A percentile compares a stretch with the other conserved stretches of the same genome.
phyloP scores from a whole-genome alignment of 2,329 filamentous ascomycete genomes.

The Talaromyces sp. region DNA sequence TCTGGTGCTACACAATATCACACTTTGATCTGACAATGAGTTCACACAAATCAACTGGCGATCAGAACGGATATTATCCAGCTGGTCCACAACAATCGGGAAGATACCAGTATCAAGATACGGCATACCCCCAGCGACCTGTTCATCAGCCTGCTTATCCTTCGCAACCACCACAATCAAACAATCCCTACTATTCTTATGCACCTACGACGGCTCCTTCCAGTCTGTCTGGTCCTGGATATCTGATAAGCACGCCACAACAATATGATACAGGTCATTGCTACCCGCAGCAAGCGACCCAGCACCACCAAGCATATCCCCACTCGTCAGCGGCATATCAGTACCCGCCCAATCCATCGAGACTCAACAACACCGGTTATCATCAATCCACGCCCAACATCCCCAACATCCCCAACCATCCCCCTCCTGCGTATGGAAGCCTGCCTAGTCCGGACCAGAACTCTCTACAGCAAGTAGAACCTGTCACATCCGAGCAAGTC shows the following conservation, averaged over 20 bases:
- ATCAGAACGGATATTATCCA: not conserved
- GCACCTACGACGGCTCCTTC: not conserved
- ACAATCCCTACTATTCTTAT: not conserved
- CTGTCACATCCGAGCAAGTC: not conserved
- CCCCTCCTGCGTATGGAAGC: not conserved
- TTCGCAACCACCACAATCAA: not conserved
- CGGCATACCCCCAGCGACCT: not conserved
- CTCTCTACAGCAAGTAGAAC: not conserved
- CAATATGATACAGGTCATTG: not conserved
- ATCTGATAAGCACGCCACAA: not conserved
- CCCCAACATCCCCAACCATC: not conserved
- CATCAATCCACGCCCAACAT: not conserved
- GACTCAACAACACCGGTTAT: not conserved
- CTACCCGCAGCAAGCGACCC: not conserved
- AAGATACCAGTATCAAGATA: not conserved
- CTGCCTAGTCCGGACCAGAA: not conserved
- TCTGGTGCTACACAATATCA: not conserved
- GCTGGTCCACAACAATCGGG: not conserved
- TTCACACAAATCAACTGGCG: not conserved
- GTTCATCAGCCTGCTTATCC: too few species aligned
- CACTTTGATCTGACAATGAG: not conserved
- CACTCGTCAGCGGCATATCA: not conserved
- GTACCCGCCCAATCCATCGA: not conserved
- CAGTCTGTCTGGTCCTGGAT: not conserved
- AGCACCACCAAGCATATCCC: not conserved